Percentiles rank a stretch among this genome's conserved stretches.
Evolutionary conservation across 1,139 yeast genomes (phyloP).

Genomic region (Zygoascus sp.): DNA sequence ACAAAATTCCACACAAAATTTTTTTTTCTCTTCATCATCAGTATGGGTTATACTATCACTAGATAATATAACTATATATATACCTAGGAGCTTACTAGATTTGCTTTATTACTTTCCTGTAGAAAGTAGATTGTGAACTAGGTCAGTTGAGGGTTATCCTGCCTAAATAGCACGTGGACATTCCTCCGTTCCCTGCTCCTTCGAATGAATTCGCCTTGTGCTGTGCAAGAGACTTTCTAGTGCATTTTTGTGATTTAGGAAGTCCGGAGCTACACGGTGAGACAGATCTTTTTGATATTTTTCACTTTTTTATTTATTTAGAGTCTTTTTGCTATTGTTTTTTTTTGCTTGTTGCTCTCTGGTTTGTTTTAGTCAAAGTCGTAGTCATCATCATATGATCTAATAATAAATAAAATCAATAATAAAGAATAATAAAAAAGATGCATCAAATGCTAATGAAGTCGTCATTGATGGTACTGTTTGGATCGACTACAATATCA

Average conservation of each 20-base stretch:
- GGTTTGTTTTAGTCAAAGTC: too few relatives aligned
- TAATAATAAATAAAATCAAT: not conserved
- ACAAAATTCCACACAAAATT: slow-evolving; percentile 5
- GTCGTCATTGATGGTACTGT: slow-evolving; percentile 17
- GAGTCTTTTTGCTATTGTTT: too few relatives aligned
- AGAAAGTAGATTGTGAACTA: slow-evolving; percentile 22
- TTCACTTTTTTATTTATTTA: not conserved
- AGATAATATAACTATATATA: slow-evolving; percentile 26
- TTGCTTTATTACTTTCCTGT: slow-evolving; percentile 22
- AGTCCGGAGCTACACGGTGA: slow-evolving; percentile 20
- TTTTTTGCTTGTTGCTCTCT: slow-evolving; percentile 4
- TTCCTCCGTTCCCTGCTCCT: slow-evolving; percentile 34
- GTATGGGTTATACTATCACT: slow-evolving; percentile 32
- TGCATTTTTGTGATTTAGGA: slow-evolving; percentile 17
- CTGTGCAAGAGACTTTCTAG: slow-evolving; percentile 25
- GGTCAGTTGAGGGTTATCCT: slow-evolving; percentile 30
- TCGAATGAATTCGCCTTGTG: slow-evolving; percentile 26
- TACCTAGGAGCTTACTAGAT: slow-evolving; percentile 28
- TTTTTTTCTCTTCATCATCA: slow-evolving; percentile 27
- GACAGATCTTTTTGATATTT: slow-evolving; percentile 5
- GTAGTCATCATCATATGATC: not conserved
- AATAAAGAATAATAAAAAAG: too few relatives aligned
- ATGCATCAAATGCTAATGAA: slow-evolving; percentile 17
- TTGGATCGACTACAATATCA: slow-evolving; percentile 10
- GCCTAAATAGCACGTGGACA: slow-evolving; percentile 32